These are phyloP conservation scores for Salvia splendens DNA, from an alignment of 257 asterid species.

Conservation along the genomic window DNA sequence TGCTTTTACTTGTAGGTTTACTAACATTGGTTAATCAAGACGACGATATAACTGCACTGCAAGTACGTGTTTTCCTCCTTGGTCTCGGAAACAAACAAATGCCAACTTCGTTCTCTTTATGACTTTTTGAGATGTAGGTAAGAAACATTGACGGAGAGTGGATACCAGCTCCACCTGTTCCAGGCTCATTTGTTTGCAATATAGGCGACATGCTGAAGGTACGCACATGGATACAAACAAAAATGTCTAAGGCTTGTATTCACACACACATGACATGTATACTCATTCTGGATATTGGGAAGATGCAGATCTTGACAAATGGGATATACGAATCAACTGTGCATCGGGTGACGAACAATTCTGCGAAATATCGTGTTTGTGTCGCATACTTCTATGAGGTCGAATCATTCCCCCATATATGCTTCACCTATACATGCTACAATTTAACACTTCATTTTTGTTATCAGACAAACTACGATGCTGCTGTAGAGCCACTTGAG, in stretches of 20 bases:
- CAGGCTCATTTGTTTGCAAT: constrained; percentile 88
- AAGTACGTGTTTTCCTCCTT: constrained; percentile 42
- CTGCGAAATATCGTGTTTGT: constrained; percentile 67
- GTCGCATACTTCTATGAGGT: constrained; percentile 96
- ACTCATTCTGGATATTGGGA: constrained; percentile 4
- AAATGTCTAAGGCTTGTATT: too few relatives aligned
- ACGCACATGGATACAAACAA: background rate
- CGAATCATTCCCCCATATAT: constrained; percentile 3
- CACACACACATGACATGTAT: background rate
- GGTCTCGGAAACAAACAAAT: too few relatives aligned
- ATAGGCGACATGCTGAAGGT: constrained; percentile 95
- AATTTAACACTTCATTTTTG: background rate
- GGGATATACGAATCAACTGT: constrained; percentile 84
- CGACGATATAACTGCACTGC: constrained; percentile 80
- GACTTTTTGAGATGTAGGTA: constrained; percentile 47
- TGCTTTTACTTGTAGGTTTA: constrained; percentile 52
- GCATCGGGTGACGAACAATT: constrained; percentile 73
- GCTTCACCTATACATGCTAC: background rate
- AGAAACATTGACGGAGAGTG: constrained; percentile 70
- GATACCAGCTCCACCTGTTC: constrained; percentile 76
- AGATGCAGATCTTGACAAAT: constrained; percentile 64
- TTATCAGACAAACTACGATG: constrained; percentile 73
- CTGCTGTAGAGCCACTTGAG: constrained; percentile 70
- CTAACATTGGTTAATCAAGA: constrained; percentile 94
- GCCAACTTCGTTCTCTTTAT: too few relatives aligned